Evolutionary conservation across 441 rosid genomes (phyloP), one percentile per base, ranked within the genome.

Genomic region (Bruguiera hainesii): DNA sequence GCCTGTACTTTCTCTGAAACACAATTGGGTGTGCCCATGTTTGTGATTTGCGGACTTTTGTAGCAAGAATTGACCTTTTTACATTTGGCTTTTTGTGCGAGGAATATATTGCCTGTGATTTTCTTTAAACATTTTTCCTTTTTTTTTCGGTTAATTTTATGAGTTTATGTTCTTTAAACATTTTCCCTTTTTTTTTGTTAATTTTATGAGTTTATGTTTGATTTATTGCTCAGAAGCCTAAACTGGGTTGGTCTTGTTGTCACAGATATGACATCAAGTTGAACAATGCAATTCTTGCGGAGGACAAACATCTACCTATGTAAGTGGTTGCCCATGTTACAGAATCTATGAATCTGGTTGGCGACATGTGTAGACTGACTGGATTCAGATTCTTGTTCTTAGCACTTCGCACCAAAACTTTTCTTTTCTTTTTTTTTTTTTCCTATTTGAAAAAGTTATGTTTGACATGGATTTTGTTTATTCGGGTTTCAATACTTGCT

Each of bases 221-320:
- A 20, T 25, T 48, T 50, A 23, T 50, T 50, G 29, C 13, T 16
- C 16, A 28, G 58, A 37, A 19, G 0, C 4, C 58, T 28, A 51
- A 31, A 49, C 49, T 49, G 25, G 39, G 20, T 33, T 42, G 6
- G 51, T 70, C 52, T 60, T 71, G 20, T 55, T 30, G 31, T 66
- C 53, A 70, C 78, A 87, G 93, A 69, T 93, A 90, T 67, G 96
- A 84, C 13, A 60, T 93, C 85, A 86, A 83, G 82, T 75, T 84
- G 81, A 91, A 89, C 91, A 75, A 94, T 82, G 98, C 98, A 13
- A 94, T 91, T 75, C 93, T 91, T 42, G 99, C 98, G 0, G 98
- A 94, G 73, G 98, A 94, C 71, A 94, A 91, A 82, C 98, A 89
- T 75, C 71, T 94, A 67, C 88, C 96, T 8, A 94, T 94, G 98